Conservation (phyloP, 305 asterid species). For the Ajuga reptans region DNA sequence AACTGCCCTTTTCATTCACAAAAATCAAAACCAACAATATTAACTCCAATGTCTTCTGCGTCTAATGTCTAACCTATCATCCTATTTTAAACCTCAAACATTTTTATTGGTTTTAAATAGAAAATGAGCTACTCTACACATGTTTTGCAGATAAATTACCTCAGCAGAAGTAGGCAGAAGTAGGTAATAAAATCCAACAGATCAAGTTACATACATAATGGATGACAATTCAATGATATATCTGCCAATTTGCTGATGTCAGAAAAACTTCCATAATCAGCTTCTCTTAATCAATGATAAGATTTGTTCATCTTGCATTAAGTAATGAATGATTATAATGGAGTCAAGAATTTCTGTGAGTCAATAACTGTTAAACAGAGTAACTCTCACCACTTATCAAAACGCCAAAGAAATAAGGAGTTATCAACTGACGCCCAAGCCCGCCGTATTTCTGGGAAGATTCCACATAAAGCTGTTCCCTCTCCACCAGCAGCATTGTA, state of each 20-base stretch:
- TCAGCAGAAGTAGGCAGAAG: neutral
- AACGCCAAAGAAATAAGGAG: slow-evolving; percentile 89
- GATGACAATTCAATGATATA: neutral
- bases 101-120: neutral
- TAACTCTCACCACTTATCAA: slow-evolving; percentile 79
- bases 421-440: slow-evolving; percentile 99
- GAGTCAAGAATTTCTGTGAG: neutral
- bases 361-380: slow-evolving; percentile 4
- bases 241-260: neutral
- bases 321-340: neutral
- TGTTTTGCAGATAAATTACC: neutral
- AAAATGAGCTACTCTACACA: neutral
- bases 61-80: neutral
- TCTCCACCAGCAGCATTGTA: slow-evolving; percentile 93
- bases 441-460: slow-evolving; percentile 87
- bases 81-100: neutral
- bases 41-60: neutral
- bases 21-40: neutral
- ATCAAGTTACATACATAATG: neutral
- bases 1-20: neutral
- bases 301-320: slow-evolving; percentile 2
- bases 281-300: neutral
- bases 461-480: slow-evolving; percentile 95
- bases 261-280: slow-evolving; percentile 5
- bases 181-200: neutral